Evolutionary conservation across 2,329 filamentous ascomycete species (phyloP).

Genomic region (Eutypa lata): DNA sequence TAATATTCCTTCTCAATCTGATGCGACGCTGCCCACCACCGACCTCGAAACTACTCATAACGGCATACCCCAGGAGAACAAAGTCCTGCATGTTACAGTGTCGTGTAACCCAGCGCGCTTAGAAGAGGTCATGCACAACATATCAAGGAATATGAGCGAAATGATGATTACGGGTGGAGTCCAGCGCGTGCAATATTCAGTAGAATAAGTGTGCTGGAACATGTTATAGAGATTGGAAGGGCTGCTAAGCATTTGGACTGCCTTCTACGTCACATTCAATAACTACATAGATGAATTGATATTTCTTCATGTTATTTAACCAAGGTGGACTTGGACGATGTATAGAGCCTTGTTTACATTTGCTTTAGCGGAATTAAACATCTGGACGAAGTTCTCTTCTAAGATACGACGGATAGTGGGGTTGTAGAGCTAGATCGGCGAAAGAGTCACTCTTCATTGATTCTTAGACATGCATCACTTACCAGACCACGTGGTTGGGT

Average conservation of each 20-base stretch:
- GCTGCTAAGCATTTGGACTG: no score
- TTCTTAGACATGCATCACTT: no score
- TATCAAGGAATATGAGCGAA: constrained; percentile 1
- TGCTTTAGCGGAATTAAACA: no score
- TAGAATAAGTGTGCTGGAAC: neutral
- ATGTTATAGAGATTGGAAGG: neutral
- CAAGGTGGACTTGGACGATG: no score
- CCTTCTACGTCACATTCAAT: no score
- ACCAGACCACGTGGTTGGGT: no score
- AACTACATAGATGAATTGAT: no score
- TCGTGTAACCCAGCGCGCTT: neutral
- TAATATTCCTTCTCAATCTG: neutral
- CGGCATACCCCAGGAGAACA: neutral
- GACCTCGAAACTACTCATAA: neutral
- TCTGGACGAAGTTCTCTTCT: no score
- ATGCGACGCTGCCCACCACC: neutral
- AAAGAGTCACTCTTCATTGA: no score
- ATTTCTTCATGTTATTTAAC: no score
- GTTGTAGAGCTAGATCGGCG: neutral
- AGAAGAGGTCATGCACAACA: neutral
- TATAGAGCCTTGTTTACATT: no score
- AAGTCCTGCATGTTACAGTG: neutral
- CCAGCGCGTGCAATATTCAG: neutral
- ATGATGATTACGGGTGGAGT: neutral
- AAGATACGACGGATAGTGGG: no score